These are phyloP conservation scores for Cutaneotrichosporon sp. DNA, from an alignment of 1,284 basidiomycete species.

Conservation along the genomic window DNA sequence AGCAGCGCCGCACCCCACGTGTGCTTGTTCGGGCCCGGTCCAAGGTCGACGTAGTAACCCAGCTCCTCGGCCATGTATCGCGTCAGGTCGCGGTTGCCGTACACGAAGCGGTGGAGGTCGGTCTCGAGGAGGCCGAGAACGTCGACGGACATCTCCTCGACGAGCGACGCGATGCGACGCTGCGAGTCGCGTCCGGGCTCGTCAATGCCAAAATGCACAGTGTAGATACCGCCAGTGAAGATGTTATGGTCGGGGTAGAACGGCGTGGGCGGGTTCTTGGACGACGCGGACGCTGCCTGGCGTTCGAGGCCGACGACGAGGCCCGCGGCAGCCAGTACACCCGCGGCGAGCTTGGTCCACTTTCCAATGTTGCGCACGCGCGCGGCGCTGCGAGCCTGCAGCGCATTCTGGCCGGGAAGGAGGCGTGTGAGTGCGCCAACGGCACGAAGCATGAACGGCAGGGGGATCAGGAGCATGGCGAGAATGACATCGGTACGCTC, in stretches of 20 bases:
- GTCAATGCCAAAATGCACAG: conserved; percentile 82
- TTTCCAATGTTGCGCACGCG: conserved; percentile 18
- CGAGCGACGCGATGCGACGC: conserved; percentile 65
- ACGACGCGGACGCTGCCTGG: not conserved
- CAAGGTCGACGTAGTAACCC: conserved; percentile 65
- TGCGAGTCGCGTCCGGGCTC: conserved; percentile 78
- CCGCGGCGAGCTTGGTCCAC: conserved; percentile 42
- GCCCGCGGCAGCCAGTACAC: conserved; percentile 15
- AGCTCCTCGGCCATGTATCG: conserved; percentile 70
- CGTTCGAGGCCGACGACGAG: conserved; percentile 7
- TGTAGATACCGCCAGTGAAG: conserved; percentile 87
- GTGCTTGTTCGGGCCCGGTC: conserved; percentile 81
- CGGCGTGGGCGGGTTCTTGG: conserved; percentile 48
- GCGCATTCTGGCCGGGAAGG: conserved; percentile 16
- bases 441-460: conserved; percentile 9
- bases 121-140: conserved; percentile 75
- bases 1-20: conserved; percentile 85
- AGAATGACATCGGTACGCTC: conserved; percentile 68
- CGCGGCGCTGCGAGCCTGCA: conserved; percentile 16
- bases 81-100: conserved; percentile 84
- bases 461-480: conserved; percentile 22
- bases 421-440: not conserved
- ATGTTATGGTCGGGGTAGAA: conserved; percentile 61
- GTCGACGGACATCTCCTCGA: conserved; percentile 75
- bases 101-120: conserved; percentile 75